Conservation (phyloP, 495 filamentous ascomycete genomes). For the Sabuloglossum arenarium region DNA sequence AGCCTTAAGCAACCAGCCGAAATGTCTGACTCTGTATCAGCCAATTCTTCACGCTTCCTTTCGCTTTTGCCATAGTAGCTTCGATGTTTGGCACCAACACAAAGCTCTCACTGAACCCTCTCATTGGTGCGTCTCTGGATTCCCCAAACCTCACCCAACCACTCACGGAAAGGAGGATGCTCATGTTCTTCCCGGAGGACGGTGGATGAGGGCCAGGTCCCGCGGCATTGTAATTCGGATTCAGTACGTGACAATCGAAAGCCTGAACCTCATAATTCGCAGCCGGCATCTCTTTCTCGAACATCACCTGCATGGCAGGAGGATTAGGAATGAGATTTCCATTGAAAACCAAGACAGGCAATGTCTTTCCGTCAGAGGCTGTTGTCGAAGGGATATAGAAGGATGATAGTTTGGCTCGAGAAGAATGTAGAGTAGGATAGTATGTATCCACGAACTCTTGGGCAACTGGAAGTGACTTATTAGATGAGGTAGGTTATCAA, state of each 20-base stretch:
- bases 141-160: slow-evolving; percentile 45
- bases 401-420: slow-evolving; percentile 28
- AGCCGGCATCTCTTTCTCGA: slow-evolving; percentile 37
- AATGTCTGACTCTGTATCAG: slow-evolving; percentile 17
- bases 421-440: slow-evolving; percentile 26
- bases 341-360: slow-evolving; percentile 41
- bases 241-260: slow-evolving; percentile 55
- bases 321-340: slow-evolving; percentile 36
- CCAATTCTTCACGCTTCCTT: slow-evolving; percentile 18
- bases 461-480: background rate
- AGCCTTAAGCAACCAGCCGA: slow-evolving; percentile 12
- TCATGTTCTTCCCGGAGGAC: slow-evolving; percentile 33
- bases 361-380: slow-evolving; percentile 18
- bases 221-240: slow-evolving; percentile 31
- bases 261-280: slow-evolving; percentile 37
- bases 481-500: background rate
- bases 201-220: slow-evolving; percentile 9
- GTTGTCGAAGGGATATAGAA: slow-evolving; percentile 38
- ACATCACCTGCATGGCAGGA: slow-evolving; percentile 34
- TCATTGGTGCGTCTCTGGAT: slow-evolving; percentile 28
- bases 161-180: slow-evolving; percentile 42
- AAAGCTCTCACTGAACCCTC: slow-evolving; percentile 54
- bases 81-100: slow-evolving; percentile 58
- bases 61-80: slow-evolving; percentile 22
- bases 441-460: slow-evolving; percentile 3